Evolutionary conservation across 306 rosid species (phyloP).

Genomic region (Cicer judaicum): DNA sequence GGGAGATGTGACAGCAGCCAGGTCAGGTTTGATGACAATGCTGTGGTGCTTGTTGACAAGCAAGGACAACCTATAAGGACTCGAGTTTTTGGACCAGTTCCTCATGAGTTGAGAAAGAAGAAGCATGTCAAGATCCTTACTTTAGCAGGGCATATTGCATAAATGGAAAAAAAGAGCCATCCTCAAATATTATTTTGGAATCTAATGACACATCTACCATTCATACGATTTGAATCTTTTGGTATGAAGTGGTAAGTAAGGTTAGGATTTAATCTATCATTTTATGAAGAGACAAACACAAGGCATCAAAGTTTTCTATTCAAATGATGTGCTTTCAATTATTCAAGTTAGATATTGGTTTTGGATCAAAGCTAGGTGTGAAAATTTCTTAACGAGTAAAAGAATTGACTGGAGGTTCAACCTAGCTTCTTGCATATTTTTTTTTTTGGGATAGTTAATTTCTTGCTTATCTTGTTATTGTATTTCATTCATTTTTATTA

Average conservation of each 20-base stretch:
- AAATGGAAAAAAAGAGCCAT: conserved; percentile 29
- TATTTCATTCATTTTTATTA: too few species aligned
- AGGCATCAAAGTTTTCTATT: not conserved
- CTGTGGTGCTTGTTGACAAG: conserved; percentile 88
- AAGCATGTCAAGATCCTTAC: conserved; percentile 93
- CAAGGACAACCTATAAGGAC: conserved; percentile 96
- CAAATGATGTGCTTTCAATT: not conserved
- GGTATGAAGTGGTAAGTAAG: conserved; percentile 8
- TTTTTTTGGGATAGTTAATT: too few species aligned
- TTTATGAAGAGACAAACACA: conserved; percentile 16
- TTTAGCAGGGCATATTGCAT: conserved; percentile 83
- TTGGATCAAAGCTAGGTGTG: too few species aligned
- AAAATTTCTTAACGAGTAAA: too few species aligned
- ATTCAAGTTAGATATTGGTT: too few species aligned
- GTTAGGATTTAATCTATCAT: not conserved
- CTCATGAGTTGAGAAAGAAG: conserved; percentile 84
- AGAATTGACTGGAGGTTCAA: too few species aligned
- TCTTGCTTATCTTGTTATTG: too few species aligned
- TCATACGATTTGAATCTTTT: not conserved
- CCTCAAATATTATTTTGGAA: conserved; percentile 30
- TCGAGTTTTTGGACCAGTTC: conserved; percentile 90
- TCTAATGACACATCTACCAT: conserved; percentile 1
- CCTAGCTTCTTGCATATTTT: too few species aligned
- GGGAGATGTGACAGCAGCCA: conserved; percentile 93
- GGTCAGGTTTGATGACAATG: conserved; percentile 92